Base-by-base conservation (phyloP, 2,329 filamentous ascomycete genomes). In the Daldinia sp. region DNA sequence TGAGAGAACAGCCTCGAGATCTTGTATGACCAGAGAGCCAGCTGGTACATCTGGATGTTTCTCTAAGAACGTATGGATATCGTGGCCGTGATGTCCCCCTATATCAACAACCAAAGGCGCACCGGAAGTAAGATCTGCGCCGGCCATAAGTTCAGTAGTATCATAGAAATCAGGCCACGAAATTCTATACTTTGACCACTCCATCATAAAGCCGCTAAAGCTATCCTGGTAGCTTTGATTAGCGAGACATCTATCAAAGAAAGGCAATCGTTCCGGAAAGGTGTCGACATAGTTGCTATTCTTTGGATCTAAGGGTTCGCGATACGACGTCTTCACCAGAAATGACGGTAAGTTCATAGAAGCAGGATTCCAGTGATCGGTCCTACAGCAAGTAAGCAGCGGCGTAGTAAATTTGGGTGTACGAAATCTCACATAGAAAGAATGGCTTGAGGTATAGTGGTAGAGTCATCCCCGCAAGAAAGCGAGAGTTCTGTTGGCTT, bases 71-170 rank as follows among this genome's bases (percentile, higher is more conserved):
- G 68, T 72, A 4, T 71, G 60, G 5, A 80, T 67, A 42, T 83
- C 81, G 48, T 81, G 76, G 0, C 82, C 82, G 33, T 80, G 75
- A 53, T 79, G 79, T 0, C 82, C 82, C 6, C 81, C 82, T 2
- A 83, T 72, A 37, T 83, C 82, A 12, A 83, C 80, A 12, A 75
- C 50, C 2, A 83, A 60, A 6, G 82, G 76, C 1, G 75, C 73
- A 0, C 74, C 76, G 4, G 74, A 67, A 5, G 61, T 72, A 20
- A 75, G 46, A 1, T 74, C 74, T 0, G 74, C 74, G 0, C 75
- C 74, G 0, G 74, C 61, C 3, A 78, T n/a, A 2, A 77, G 65
- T 2, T 68, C 41, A 1, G 23, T 53, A 1, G 74, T 77, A 56
- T 77, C 73, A 53, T 74, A 77, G 48, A 74, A 73, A 6, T 74